phyloP scores from a whole-genome alignment of 768 basidiomycete species.

The Flagelloscypha sp. region DNA sequence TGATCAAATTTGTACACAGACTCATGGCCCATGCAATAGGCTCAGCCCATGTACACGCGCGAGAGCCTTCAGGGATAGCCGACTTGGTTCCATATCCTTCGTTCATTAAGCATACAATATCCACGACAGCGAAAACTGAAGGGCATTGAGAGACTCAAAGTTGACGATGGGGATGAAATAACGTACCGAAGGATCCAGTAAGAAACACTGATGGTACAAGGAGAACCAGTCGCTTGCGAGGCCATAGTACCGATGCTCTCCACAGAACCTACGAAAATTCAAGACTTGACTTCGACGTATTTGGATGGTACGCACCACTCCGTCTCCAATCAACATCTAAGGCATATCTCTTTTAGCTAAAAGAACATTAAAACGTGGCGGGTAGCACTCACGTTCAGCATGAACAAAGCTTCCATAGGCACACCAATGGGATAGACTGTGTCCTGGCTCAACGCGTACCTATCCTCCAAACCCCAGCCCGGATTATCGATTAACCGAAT shows the following conservation, averaged over 20 bases:
- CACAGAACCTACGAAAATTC: too few species aligned
- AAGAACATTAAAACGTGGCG: too few species aligned
- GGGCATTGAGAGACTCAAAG: background rate
- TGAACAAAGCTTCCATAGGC: too few species aligned
- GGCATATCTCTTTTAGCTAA: background rate
- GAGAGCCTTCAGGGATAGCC: conserved; percentile 10
- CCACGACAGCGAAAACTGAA: conserved; percentile 5
- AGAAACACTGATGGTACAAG: conserved; percentile 9
- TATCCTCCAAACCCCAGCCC: too few species aligned
- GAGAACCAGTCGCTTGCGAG: conserved; percentile 7
- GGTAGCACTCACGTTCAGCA: too few species aligned
- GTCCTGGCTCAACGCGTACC: too few species aligned
- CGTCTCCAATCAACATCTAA: conserved; percentile 1
- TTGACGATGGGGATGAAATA: background rate
- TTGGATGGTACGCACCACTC: too few species aligned
- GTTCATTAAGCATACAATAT: too few species aligned
- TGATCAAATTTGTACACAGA: conserved; percentile 11
- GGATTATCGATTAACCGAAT: too few species aligned
- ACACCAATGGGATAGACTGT: too few species aligned
- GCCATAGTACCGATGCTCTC: conserved; percentile 14
- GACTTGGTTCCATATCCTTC: conserved; percentile 12
- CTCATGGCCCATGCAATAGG: conserved; percentile 1
- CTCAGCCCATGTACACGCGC: conserved; percentile 2
- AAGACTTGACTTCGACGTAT: too few species aligned
- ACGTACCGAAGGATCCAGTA: conserved; percentile 10